Percentiles rank a stretch among this genome's conserved stretches.
phyloP scores from a whole-genome alignment of 805 yeast genomes.

The Nakazawaea peltata region DNA sequence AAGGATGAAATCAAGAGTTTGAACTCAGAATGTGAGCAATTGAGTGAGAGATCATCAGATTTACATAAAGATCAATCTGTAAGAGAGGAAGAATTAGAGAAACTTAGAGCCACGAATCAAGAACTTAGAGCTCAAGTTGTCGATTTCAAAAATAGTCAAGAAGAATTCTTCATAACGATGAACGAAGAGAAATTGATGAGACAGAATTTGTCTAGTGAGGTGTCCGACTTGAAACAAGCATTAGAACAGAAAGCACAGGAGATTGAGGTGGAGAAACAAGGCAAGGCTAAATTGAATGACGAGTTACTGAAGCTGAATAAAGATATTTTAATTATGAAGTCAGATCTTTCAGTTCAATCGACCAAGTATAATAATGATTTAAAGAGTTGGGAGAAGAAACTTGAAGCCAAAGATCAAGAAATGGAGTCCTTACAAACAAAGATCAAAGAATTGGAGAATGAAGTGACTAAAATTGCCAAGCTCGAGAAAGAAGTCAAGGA shows the following conservation, averaged over 20 bases:
- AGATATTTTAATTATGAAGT: constrained; percentile 3
- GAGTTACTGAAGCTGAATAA: constrained; percentile 8
- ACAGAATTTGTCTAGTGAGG: constrained; percentile 36
- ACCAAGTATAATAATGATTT: constrained; percentile 1
- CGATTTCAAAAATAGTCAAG: constrained; percentile 25
- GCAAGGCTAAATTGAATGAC: constrained; percentile 10
- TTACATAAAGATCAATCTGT: constrained; percentile 29
- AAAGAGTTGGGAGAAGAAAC: constrained; percentile 7
- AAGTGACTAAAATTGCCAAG: constrained; percentile 20
- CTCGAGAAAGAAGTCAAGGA: constrained; percentile 52
- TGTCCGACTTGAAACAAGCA: constrained; percentile 22
- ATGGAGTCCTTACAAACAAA: constrained; percentile 20
- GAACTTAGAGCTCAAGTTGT: constrained; percentile 28
- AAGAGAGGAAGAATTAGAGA: constrained; percentile 30
- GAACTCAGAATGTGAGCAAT: constrained; percentile 47
- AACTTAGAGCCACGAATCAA: constrained; percentile 29
- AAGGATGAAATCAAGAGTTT: constrained; percentile 29
- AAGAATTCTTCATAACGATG: constrained; percentile 25
- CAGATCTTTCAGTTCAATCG: constrained; percentile 3
- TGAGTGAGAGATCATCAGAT: constrained; percentile 30
- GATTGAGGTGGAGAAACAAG: constrained; percentile 12
- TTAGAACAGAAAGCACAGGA: constrained; percentile 20
- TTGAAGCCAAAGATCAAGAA: constrained; percentile 15
- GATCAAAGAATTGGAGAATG: constrained; percentile 16
- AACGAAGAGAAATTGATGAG: constrained; percentile 34